Base-by-base conservation (phyloP, 2,329 filamentous ascomycete species). In the Xylariaceae sp. region DNA sequence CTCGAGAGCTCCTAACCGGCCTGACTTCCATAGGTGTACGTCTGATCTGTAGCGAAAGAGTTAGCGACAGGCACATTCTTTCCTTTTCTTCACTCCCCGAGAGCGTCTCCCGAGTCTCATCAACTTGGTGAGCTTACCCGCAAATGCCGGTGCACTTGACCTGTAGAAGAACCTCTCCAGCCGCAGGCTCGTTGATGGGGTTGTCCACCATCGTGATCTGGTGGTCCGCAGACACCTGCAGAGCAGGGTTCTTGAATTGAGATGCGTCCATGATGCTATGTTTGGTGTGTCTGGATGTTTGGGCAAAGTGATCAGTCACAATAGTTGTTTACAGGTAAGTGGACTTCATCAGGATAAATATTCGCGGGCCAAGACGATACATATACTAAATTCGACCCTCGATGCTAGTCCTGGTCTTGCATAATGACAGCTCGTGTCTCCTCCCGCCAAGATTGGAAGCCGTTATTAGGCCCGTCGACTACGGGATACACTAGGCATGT, bases 1-100 rank as follows among this genome's bases (percentile, higher is more conserved):
- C 1, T 83, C 78, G 1, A 88, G 76, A 1, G 80, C 77, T 2
- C 87, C 86, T 66, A 89, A 88, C 10, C 79, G 74, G 23, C 86
- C 86, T 0, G 77, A 75, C 66, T 85, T 84, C 86, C 86, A 88
- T 65, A 88, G 86, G 69, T 89, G 86, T 63, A 88, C 80, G 66
- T 88, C 86, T 0, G 85, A 88, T 47, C 81, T 84, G 39, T 11
- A 13, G 3, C 82, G 39, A n/a, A 56, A 6, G 35, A 23, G 59
- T 66, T 5, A 59, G 54, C 39, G 59, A 3, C 34, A 11, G 47
- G 51, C 17, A n/a, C 35, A 37, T 9, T 2, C 39, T 35, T 30
- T 17, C n/a, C 4, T 18, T 5, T 4, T 50, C 30, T 17, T n/a
- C n/a, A 6, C 5, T 13, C 4, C 37, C n/a, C 6, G 39, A 44